Percentiles rank a stretch among this genome's conserved stretches.
Evolutionary conservation across 106 monocot genomes (phyloP).

Genomic region (Xerophyta viscosa): DNA sequence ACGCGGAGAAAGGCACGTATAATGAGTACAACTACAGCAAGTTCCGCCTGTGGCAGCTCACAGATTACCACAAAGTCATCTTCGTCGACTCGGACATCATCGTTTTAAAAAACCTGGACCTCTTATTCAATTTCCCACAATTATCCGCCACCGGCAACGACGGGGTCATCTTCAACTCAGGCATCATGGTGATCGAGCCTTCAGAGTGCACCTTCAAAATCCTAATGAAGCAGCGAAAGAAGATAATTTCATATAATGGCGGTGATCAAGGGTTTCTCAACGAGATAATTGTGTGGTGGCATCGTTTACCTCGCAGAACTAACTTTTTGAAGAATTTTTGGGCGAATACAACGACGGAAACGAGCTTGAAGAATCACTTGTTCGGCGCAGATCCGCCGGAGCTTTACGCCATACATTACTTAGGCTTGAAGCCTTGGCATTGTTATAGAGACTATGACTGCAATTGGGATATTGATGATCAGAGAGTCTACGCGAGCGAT

Average conservation of each 20-base stretch:
- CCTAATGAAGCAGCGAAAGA: conserved; percentile 46
- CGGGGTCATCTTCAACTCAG: conserved; percentile 77
- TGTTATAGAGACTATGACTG: conserved; percentile 59
- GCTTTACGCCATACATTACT: conserved; percentile 40
- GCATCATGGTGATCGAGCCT: conserved; percentile 80
- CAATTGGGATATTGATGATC: conserved; percentile 23
- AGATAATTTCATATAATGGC: conserved; percentile 51
- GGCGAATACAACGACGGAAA: conserved; percentile 26
- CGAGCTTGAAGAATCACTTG: conserved; percentile 18
- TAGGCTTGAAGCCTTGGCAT: conserved; percentile 36
- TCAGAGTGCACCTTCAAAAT: conserved; percentile 15
- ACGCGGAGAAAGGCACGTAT: conserved; percentile 51
- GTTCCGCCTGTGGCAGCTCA: conserved; percentile 77
- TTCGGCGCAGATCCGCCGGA: conserved; percentile 46
- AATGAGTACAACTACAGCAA: conserved; percentile 99
- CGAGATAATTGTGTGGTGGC: conserved; percentile 60
- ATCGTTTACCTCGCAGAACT: conserved; percentile 38
- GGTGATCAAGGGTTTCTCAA: conserved; percentile 63
- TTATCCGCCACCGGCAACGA: conserved; percentile 73
- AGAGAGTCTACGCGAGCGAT: conserved; percentile 50
- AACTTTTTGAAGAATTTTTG: conserved; percentile 62
- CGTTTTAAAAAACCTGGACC: conserved; percentile 73
- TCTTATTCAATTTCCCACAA: conserved; percentile 74
- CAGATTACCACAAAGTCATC: conserved; percentile 52
- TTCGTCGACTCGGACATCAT: conserved; percentile 80